Conservation (phyloP, 2,329 filamentous ascomycete species). For the Fusarium oxysporum region DNA sequence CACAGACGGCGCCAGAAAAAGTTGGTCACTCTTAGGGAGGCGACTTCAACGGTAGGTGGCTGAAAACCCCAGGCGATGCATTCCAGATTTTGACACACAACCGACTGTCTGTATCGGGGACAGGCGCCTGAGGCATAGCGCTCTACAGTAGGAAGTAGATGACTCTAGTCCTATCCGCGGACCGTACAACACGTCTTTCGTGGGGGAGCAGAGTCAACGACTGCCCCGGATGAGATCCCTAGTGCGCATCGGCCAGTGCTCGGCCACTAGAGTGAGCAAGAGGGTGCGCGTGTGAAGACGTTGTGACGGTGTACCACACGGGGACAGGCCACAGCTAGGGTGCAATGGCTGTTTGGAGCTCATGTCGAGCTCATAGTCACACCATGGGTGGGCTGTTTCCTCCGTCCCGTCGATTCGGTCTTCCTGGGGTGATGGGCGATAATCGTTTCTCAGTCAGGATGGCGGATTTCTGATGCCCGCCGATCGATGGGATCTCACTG, state of each 20-base stretch:
- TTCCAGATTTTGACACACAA: constrained; percentile 34
- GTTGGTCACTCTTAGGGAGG: constrained; percentile 23
- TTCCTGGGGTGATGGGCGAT: constrained; percentile 34
- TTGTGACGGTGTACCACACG: constrained; percentile 34
- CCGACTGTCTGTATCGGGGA: constrained; percentile 9
- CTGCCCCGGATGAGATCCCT: constrained; percentile 37
- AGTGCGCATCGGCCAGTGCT: constrained; percentile 18
- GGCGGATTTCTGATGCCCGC: constrained; percentile 36
- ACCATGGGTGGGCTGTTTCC: constrained; percentile 46
- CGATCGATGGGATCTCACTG: constrained; percentile 44
- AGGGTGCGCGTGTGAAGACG: constrained; percentile 38
- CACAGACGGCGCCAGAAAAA: constrained; percentile 32
- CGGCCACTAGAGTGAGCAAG: constrained; percentile 27
- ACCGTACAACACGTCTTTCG: constrained; percentile 6
- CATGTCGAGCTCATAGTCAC: constrained; percentile 43
- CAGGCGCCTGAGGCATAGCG: constrained; percentile 1
- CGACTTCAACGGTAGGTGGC: constrained; percentile 18
- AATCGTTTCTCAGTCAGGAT: constrained; percentile 41
- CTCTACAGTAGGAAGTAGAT: constrained; percentile 6
- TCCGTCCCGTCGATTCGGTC: constrained; percentile 43
- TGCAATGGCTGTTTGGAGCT: constrained; percentile 39
- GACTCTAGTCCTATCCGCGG: constrained; percentile 24
- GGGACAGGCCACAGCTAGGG: constrained; percentile 41
- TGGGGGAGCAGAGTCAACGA: constrained; percentile 24
- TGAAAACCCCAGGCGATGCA: constrained; percentile 22